Conservation (phyloP, 148 eudicot genomes). For the Silene conica region DNA sequence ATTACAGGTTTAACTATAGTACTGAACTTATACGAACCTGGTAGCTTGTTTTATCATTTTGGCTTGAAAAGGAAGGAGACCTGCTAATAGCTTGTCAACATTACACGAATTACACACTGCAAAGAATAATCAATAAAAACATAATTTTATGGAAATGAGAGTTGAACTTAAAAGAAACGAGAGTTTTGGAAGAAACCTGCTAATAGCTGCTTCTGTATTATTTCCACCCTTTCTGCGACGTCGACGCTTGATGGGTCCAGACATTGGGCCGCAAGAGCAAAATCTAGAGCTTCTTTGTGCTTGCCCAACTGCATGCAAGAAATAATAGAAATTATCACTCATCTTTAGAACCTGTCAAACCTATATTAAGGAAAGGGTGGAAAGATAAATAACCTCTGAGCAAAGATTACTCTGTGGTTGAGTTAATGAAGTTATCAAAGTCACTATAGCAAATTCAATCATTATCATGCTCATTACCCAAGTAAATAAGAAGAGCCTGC, state of each 20-base stretch:
- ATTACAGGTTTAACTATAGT: neutral
- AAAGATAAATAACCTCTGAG: neutral
- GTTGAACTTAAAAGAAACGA: no score
- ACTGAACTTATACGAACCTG: constrained; percentile 39
- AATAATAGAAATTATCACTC: neutral
- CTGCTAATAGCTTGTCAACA: neutral
- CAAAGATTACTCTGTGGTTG: neutral
- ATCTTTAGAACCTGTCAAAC: neutral
- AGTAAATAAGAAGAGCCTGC: neutral
- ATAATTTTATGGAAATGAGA: neutral
- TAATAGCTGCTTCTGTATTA: constrained; percentile 52
- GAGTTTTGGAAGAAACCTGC: constrained; percentile 47
- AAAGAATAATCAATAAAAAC: neutral
- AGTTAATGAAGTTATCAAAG: neutral
- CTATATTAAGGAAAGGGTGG: neutral
- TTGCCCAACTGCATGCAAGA: constrained; percentile 62
- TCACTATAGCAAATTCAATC: neutral
- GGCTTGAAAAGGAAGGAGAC: constrained; percentile 48
- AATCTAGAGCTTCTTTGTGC: constrained; percentile 82
- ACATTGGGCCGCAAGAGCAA: constrained; percentile 72
- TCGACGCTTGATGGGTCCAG: constrained; percentile 63
- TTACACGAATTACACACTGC: neutral
- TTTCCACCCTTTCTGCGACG: constrained; percentile 61
- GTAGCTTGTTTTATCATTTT: constrained; percentile 39
- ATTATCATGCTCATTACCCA: neutral